Evolutionary conservation across 805 yeast genomes (phyloP), one percentile per base, ranked within the genome.

Genomic region (Schwanniomyces vanrijiae): DNA sequence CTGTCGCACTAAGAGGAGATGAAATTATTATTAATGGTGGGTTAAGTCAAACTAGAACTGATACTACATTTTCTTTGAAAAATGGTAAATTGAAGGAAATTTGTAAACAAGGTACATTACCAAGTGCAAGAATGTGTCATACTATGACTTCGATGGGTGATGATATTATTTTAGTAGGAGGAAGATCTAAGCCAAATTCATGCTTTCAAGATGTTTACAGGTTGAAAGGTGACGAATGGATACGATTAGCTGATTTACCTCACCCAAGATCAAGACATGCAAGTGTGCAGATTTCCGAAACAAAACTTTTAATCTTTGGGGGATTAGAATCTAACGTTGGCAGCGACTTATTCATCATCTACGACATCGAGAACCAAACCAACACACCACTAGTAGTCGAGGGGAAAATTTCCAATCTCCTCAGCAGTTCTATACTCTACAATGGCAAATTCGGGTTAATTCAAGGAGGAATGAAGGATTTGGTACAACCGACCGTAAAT

Each of bases 171-270:
- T 50, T 85, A 3, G 64, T 80, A 28, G 95, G 94, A 2, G 96
- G 96, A 3, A 73, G 95, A 50, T 64, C 75, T 2, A 73, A 81
- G 1, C 95, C 96, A 0, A 75, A 77, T 2, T 59, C 62, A 8
- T 65, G 71, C 0, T 59, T 79, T 33, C 45, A 45, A 4, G 76
- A 71, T 46, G 63, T 65, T 0, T 68, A 68, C 59, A 46, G 47
- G 25, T 53, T 48, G 11, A 45, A 45, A 2, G 51, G 55, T 24
- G 45, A 45, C 2, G 29, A 43, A 3, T 85, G 90, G 90, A 43
- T 37, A 1, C 46, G 58, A 38, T 50, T 66, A 1, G 58, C 60
- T 0, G 57, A 65, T 6, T 51, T 85, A 28, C 80, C 82, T 0
- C 53, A 58, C 2, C 61, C 77, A 4, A 69, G 88, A 43, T 75